phyloP scores from a whole-genome alignment of 352 stramenopile genomes.

The Pythium periplocum region DNA sequence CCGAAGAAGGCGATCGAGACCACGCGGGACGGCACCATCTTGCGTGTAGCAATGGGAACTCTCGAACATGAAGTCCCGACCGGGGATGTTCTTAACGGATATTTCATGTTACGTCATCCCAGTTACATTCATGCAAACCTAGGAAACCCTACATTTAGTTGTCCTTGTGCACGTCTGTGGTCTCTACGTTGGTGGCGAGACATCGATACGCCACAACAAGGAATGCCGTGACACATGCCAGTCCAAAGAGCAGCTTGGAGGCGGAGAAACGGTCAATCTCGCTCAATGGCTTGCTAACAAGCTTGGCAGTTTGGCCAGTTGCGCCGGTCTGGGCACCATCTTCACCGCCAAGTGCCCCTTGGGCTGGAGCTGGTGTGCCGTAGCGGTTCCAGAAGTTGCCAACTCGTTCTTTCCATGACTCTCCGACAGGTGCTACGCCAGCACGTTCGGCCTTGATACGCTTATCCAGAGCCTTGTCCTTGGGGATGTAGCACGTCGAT shows the following conservation, averaged over 20 bases:
- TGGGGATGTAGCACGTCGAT: constrained; percentile 76
- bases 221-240: constrained; percentile 39
- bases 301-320: no score
- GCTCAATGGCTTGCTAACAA: neutral
- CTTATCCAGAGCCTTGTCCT: constrained; percentile 38
- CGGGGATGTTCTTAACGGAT: no score
- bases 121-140: no score
- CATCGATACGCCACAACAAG: constrained; percentile 37
- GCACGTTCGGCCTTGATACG: constrained; percentile 14
- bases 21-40: constrained; percentile 34
- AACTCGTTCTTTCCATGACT: constrained; percentile 63
- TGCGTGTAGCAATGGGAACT: neutral
- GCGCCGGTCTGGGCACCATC: no score
- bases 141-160: constrained; percentile 15
- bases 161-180: constrained; percentile 19
- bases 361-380: constrained; percentile 11
- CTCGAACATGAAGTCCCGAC: no score
- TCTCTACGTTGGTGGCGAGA: constrained; percentile 16
- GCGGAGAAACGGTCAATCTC: constrained; percentile 23
- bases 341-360: neutral
- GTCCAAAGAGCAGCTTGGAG: constrained; percentile 22
- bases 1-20: constrained; percentile 62
- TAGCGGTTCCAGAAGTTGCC: constrained; percentile 52
- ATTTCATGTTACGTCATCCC: no score
- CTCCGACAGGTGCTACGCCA: constrained; percentile 20